Conservation (phyloP, 148 eudicot genomes). For the Silene uniflora region DNA sequence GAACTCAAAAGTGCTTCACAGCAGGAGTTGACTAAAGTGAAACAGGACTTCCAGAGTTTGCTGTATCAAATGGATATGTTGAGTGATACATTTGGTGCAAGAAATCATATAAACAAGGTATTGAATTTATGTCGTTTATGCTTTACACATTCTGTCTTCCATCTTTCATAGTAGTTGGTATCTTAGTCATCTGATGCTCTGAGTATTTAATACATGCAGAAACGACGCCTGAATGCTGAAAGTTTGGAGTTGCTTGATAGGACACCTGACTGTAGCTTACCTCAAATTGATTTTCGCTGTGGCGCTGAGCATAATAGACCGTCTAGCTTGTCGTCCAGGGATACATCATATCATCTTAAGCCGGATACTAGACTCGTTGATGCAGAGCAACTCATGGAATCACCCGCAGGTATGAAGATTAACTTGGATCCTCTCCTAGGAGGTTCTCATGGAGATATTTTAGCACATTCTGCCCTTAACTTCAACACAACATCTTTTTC, state of each 20-base stretch:
- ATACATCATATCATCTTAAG: constrained; percentile 33
- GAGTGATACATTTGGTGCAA: constrained; percentile 33
- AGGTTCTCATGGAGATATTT: constrained; percentile 65
- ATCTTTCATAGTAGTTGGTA: background rate
- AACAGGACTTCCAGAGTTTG: constrained; percentile 40
- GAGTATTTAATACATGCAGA: constrained; percentile 32
- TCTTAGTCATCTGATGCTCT: background rate
- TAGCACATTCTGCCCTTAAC: constrained; percentile 66
- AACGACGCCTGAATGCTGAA: constrained; percentile 24
- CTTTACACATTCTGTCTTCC: background rate
- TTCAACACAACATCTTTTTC: constrained; percentile 79
- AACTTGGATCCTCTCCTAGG: constrained; percentile 63
- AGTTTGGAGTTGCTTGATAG: constrained; percentile 26
- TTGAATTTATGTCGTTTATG: constrained; percentile 25
- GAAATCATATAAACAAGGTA: constrained; percentile 38
- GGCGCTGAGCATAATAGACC: constrained; percentile 32
- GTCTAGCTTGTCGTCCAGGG: constrained; percentile 34
- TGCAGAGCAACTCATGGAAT: constrained; percentile 31
- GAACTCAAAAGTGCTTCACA: constrained; percentile 46
- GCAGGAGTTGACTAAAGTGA: constrained; percentile 44
- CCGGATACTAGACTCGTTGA: constrained; percentile 27
- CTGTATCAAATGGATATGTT: constrained; percentile 44
- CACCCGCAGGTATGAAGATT: constrained; percentile 82
- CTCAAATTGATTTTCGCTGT: constrained; percentile 17
- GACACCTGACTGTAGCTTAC: constrained; percentile 14